A percentile compares a stretch with the other conserved stretches of the same genome.
Conservation (phyloP, 2,329 filamentous ascomycete species). For the Colletotrichum tanaceti region DNA sequence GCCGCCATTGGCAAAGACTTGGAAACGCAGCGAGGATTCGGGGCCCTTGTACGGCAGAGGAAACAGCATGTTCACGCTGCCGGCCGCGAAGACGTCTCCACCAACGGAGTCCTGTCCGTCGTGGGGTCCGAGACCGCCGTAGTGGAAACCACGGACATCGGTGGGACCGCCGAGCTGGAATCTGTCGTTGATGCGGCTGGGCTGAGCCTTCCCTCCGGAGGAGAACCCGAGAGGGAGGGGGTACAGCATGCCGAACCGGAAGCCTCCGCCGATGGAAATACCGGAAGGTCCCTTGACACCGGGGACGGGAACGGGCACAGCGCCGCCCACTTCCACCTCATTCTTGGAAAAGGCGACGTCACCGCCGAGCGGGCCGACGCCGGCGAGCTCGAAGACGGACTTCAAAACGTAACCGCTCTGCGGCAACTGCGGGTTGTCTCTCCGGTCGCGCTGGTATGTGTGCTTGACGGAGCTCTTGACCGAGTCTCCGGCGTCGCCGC, state of each 20-base stretch:
- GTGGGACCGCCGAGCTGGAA: conserved; percentile 96
- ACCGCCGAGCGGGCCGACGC: conserved; percentile 81
- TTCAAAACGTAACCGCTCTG: conserved; percentile 84
- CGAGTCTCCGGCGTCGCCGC: conserved; percentile 87
- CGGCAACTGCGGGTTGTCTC: conserved; percentile 88
- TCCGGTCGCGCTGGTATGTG: conserved; percentile 80
- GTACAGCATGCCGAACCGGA: conserved; percentile 85
- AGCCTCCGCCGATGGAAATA: conserved; percentile 82
- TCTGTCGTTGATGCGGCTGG: conserved; percentile 90
- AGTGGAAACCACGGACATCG: conserved; percentile 92
- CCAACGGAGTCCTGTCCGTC: conserved; percentile 89
- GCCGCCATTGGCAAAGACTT: conserved; percentile 92
- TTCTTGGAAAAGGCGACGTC: conserved; percentile 95
- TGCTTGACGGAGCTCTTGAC: conserved; percentile 90
- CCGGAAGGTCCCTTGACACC: conserved; percentile 77
- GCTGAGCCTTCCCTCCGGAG: conserved; percentile 63
- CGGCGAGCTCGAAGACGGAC: conserved; percentile 84
- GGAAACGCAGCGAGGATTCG: conserved; percentile 86
- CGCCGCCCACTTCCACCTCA: conserved; percentile 85
- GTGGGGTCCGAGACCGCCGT: conserved; percentile 88
- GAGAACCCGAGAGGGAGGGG: conserved; percentile 77
- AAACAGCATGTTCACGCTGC: conserved; percentile 84
- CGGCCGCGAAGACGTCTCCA: conserved; percentile 91
- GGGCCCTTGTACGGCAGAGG: conserved; percentile 85
- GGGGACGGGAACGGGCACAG: conserved; percentile 78